Conservation (phyloP, 805 yeast species). For the Kuraishia ogatae region DNA sequence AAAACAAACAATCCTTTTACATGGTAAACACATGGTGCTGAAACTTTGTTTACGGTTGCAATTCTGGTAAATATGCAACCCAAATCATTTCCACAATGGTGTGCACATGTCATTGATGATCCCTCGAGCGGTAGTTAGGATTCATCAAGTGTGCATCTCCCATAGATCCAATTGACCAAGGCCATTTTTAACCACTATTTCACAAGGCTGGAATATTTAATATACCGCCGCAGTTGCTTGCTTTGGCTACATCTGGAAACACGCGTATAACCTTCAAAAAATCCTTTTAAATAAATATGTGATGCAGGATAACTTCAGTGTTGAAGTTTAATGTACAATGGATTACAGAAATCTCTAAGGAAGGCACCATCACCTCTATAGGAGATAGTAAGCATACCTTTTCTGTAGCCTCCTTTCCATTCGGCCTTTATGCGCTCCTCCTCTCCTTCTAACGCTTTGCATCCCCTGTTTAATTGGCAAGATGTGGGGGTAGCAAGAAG, state of each 20-base stretch:
- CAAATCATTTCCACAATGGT: too few relatives aligned
- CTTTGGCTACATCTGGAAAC: neutral
- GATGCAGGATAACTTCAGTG: neutral
- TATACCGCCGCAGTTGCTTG: too few relatives aligned
- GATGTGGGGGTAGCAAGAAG: conserved; percentile 88
- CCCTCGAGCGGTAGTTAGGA: too few relatives aligned
- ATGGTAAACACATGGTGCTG: too few relatives aligned
- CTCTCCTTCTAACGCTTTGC: neutral
- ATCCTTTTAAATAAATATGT: neutral
- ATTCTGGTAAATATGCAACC: too few relatives aligned
- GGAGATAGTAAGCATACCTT: neutral
- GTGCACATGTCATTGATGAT: too few relatives aligned
- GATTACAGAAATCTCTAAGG: neutral
- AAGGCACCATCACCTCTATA: neutral
- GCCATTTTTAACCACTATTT: too few relatives aligned
- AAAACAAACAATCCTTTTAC: too few relatives aligned
- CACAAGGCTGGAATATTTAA: too few relatives aligned
- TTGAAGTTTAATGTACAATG: neutral
- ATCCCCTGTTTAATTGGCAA: conserved; percentile 35
- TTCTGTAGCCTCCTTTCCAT: neutral
- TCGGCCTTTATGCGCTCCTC: neutral
- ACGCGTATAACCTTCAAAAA: neutral
- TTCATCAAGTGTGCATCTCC: too few relatives aligned
- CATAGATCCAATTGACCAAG: too few relatives aligned
- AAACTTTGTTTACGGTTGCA: too few relatives aligned